Evolutionary conservation across 2,329 filamentous ascomycete genomes (phyloP).

Genomic region (Drechslerella coelobrocha): DNA sequence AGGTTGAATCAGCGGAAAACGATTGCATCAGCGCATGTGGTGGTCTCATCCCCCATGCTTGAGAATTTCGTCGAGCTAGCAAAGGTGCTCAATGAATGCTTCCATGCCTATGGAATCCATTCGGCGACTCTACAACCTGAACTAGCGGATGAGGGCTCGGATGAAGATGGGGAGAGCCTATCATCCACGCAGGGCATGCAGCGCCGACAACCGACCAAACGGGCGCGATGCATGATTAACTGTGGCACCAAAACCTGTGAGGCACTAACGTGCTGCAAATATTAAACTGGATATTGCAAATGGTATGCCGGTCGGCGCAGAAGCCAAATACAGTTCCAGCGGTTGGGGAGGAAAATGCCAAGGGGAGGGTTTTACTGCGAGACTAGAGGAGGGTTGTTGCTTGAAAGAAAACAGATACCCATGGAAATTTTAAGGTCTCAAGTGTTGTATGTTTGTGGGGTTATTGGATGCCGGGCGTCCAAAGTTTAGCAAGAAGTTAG

Average conservation of each 20-base stretch:
- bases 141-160: slow-evolving; percentile 54
- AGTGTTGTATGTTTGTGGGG: too few relatives aligned
- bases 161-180: slow-evolving; percentile 33
- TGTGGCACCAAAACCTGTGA: slow-evolving; percentile 45
- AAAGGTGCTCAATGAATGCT: slow-evolving; percentile 70
- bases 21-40: slow-evolving; percentile 73
- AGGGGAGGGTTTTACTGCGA: neutral
- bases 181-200: slow-evolving; percentile 51
- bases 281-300: slow-evolving; percentile 6
- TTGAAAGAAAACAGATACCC: too few relatives aligned
- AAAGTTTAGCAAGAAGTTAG: too few relatives aligned
- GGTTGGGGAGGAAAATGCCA: neutral
- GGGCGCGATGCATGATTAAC: slow-evolving; percentile 29
- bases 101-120: slow-evolving; percentile 77
- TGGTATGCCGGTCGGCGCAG: neutral
- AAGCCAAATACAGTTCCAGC: too few relatives aligned
- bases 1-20: slow-evolving; percentile 73
- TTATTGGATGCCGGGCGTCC: too few relatives aligned
- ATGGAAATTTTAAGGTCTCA: too few relatives aligned
- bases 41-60: slow-evolving; percentile 67
- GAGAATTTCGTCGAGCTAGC: slow-evolving; percentile 68
- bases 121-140: slow-evolving; percentile 75
- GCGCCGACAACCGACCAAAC: slow-evolving; percentile 52
- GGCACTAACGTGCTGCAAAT: slow-evolving; percentile 41
- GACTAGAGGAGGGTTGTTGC: too few relatives aligned